Conservation (phyloP, 495 filamentous ascomycete species). For the Trichocladium antarcticum region DNA sequence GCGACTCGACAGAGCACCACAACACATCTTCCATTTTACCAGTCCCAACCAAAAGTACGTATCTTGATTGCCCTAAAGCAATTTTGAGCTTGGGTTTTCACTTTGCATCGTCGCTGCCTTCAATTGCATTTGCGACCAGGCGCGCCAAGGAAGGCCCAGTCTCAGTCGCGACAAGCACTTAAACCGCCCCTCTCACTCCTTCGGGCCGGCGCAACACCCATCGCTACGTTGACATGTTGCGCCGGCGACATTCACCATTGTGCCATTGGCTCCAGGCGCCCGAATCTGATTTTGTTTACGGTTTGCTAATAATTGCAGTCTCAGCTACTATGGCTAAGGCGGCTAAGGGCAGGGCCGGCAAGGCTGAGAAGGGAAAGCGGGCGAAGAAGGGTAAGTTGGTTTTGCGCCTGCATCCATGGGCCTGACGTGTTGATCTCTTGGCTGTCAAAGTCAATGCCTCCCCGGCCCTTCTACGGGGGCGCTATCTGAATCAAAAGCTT, state of each 20-base stretch:
- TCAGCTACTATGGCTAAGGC: slow-evolving; percentile 38
- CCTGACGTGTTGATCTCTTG: too few species aligned
- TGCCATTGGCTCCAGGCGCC: too few species aligned
- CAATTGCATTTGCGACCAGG: slow-evolving; percentile 30
- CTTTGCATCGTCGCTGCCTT: slow-evolving; percentile 22
- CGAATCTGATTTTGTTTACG: too few species aligned
- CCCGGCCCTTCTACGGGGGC: too few species aligned
- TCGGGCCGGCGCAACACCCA: slow-evolving; percentile 1
- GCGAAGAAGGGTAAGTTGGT: slow-evolving; percentile 40
- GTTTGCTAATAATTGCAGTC: slow-evolving; percentile 14
- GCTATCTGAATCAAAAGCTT: background rate
- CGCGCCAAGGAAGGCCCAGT: too few species aligned
- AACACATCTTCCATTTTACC: background rate
- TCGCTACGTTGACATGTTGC: background rate
- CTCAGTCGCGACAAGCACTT: slow-evolving; percentile 2
- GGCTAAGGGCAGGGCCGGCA: slow-evolving; percentile 36
- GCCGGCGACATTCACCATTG: too few species aligned
- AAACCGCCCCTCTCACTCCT: too few species aligned
- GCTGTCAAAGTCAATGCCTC: too few species aligned
- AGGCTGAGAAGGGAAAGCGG: slow-evolving; percentile 33
- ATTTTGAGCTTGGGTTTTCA: slow-evolving; percentile 28
- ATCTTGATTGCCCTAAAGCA: slow-evolving; percentile 5
- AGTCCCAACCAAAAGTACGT: slow-evolving; percentile 24
- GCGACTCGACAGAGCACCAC: slow-evolving; percentile 16
- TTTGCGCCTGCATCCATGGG: background rate